A percentile compares a stretch with the other conserved stretches of the same genome.
These are phyloP conservation scores for Botryotinia calthae DNA, from an alignment of 2,329 filamentous ascomycete species.

Conservation along the genomic window DNA sequence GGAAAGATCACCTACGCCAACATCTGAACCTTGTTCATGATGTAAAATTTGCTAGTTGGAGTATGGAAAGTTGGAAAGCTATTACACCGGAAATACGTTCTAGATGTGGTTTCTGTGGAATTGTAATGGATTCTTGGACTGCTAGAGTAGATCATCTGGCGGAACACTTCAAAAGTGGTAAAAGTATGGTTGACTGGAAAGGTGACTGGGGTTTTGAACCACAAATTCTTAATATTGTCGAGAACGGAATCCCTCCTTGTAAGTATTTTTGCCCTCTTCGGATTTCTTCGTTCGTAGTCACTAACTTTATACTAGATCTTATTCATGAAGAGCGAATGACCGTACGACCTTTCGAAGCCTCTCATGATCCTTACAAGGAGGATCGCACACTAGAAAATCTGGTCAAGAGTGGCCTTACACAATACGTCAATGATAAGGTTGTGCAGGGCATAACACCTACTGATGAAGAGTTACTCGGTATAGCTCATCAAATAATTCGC, in stretches of 20 bases:
- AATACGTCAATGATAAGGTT: conserved; percentile 49
- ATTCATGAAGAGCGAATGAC: conserved; percentile 62
- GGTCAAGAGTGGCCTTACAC: conserved; percentile 56
- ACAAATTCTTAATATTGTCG: conserved; percentile 59
- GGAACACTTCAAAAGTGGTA: conserved; percentile 66
- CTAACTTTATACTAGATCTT: conserved; percentile 48
- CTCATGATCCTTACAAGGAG: conserved; percentile 43
- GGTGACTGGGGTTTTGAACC: conserved; percentile 67
- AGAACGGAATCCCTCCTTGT: conserved; percentile 66
- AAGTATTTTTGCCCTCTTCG: conserved; percentile 39
- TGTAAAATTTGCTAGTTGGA: conserved; percentile 58
- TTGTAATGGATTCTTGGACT: conserved; percentile 60
- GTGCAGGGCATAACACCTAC: conserved; percentile 44
- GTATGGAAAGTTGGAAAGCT: conserved; percentile 63
- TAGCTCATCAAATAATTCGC: conserved; percentile 58
- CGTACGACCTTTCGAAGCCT: conserved; percentile 51
- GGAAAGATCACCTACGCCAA: conserved; percentile 66
- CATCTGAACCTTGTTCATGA: conserved; percentile 62
- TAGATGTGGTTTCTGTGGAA: conserved; percentile 63
- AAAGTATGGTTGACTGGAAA: conserved; percentile 67
- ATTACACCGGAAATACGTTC: conserved; percentile 60
- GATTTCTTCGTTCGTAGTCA: conserved; percentile 33
- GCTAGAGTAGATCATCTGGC: conserved; percentile 61
- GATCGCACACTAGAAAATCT: conserved; percentile 60
- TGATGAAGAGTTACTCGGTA: conserved; percentile 54